Percentiles rank a stretch among this genome's conserved stretches.
These are phyloP conservation scores for Nelumbo lutea DNA, from an alignment of 164 flowering plant genomes.

Conservation along the genomic window DNA sequence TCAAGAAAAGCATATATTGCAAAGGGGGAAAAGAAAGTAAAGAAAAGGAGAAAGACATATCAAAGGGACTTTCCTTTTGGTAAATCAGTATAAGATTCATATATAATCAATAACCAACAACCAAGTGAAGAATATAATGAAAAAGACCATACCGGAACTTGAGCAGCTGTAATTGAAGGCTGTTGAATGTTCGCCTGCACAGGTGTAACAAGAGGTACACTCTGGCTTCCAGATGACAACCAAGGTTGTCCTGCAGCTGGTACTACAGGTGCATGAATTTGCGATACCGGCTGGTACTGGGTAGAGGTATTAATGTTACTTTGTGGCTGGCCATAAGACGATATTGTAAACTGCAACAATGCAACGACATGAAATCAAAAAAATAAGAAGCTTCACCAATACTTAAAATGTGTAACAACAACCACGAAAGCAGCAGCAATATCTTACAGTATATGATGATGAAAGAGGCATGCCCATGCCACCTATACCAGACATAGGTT, in stretches of 20 bases:
- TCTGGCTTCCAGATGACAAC: slow-evolving; percentile 52
- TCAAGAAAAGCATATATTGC: no score
- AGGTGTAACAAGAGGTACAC: slow-evolving; percentile 32
- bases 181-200: slow-evolving; percentile 49
- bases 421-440: background rate
- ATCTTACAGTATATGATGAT: slow-evolving; percentile 70
- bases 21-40: no score
- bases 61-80: no score
- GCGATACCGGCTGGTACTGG: slow-evolving; percentile 58
- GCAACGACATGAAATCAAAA: slow-evolving; percentile 1
- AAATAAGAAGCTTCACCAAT: background rate
- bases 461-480: slow-evolving; percentile 53
- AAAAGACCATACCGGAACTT: slow-evolving; percentile 25
- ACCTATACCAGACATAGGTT: slow-evolving; percentile 42
- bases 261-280: slow-evolving; percentile 44
- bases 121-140: background rate
- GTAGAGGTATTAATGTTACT: slow-evolving; percentile 35
- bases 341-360: slow-evolving; percentile 48
- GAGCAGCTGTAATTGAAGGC: slow-evolving; percentile 29
- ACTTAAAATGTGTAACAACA: background rate
- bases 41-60: slow-evolving; percentile 1
- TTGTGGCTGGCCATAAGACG: slow-evolving; percentile 57
- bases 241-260: slow-evolving; percentile 56
- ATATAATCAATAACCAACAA: background rate
- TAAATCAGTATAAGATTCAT: no score